Evolutionary conservation across 352 stramenopile genomes (phyloP), one percentile per base, ranked within the genome.

Genomic region (Globisporangium paroecandrum): DNA sequence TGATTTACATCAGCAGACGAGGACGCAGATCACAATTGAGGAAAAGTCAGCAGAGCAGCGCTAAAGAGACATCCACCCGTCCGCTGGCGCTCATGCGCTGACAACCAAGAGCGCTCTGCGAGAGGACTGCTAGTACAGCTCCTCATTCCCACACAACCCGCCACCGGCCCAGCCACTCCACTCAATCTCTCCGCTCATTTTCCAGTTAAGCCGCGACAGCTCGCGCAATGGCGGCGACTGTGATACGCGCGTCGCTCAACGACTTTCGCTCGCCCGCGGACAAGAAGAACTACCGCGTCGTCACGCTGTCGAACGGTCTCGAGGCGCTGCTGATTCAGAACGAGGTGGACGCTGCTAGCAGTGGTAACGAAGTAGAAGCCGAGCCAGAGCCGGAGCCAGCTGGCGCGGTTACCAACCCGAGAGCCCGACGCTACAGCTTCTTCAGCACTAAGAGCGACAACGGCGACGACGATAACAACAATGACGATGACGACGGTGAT

Each of bases 281-380:
- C 72, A 78, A 72, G 41, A 94, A 94, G 69, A 73, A 68, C 69
- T 96, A 96, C 70, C 70, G 87, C 27, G 66, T 91, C 20, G 24
- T 94, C 56, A 83, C 69, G 47, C 73, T 95, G 20, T 22, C 59
- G 15, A 95, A 96, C 58, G 89, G 83, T 18, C 73, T 89, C 7
- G 72, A 87, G 58, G 77, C 73, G 58, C 61, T 95, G 68, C 71
- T 95, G 27, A 70, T 96, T 25, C 81, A 85, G 57, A 87, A 82
- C 66, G 68, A 75, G 27, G 32, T 65, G 6, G 41, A 47, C 20
- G 57, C 9, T 32, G 36, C 24, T 29, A 64, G 38, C 9, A 6
- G 4, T n/a, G 67, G 27, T 1, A 18, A 27, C 3, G 41, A 56
- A 9, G 15, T 34, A 13, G 59, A 59, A 25, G 8, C 22, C 24